Base-by-base conservation (phyloP, 306 rosid species). In the Begonia peltatifolia region DNA sequence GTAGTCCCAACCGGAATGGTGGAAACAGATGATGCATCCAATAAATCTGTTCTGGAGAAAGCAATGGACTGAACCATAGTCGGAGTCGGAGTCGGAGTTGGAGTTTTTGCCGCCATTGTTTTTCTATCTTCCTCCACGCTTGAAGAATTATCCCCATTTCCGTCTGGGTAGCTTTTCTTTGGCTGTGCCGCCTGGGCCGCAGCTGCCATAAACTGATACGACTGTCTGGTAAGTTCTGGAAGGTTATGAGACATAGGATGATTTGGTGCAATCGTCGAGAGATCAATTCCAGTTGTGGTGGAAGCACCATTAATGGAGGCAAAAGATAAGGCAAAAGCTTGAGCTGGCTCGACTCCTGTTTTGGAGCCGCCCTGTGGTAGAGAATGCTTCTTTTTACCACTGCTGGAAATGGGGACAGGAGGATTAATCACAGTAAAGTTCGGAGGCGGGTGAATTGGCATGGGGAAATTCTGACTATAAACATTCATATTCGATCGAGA, bases 291-390 rank as follows among this genome's bases (percentile, higher is more conserved):
- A 53, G 94, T 58, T 30, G 82, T 74, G 23, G 71, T 15, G 12
- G 78, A 61, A 23, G 75, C 76, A 22, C 93, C 99, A 46, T 81
- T 83, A 14, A 87, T 30, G 44, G 95, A 52, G 23, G 88, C 73
- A 75, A 86, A 86, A 13, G 96, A 78, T 81, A 92, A 51, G 50
- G 93, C 81, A 67, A 79, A 87, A 46, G 89, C 73, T 11, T 79
- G 94, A 46, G 97, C 61, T 9, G 77, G 63, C 59, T 92, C 99
- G 46, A 68, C 68, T 42, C 79, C 88, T 10, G 14, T n/a, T 76
- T 81, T 92, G 0, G 86, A 41, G 51, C 84, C 77, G 38, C 74
- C 74, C 68, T 81, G 93, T 11, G 57, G 80, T n/a, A 57, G 64
- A n/a, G 62, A 77, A 74, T 68, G 74, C 36, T 71, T 76, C 60